Evolutionary conservation across 2,329 filamentous ascomycete species (phyloP).

Genomic region (Colletotrichum paranaense): DNA sequence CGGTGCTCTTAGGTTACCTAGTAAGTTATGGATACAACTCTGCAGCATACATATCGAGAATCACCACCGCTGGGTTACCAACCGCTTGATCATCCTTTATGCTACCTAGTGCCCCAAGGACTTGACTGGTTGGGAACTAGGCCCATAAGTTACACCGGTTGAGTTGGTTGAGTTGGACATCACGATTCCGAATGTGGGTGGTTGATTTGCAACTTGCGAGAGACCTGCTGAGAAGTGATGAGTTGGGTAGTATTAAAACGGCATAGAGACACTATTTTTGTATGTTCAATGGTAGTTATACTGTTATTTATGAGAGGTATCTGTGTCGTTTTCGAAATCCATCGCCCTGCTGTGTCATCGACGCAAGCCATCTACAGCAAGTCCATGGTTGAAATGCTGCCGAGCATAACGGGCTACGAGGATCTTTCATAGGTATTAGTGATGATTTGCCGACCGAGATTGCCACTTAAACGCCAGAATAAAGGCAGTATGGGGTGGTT

Average conservation of each 20-base stretch:
- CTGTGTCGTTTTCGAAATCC: too few species aligned
- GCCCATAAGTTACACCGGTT: not conserved
- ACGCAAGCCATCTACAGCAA: not conserved
- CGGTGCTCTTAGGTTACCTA: too few species aligned
- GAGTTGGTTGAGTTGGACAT: not conserved
- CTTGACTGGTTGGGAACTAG: not conserved
- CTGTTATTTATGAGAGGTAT: not conserved
- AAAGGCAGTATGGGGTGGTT: too few species aligned
- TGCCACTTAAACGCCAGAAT: too few species aligned
- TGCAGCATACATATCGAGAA: not conserved
- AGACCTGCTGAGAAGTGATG: not conserved
- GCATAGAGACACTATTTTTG: too few species aligned
- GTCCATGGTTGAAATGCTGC: not conserved
- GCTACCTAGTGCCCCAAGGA: not conserved
- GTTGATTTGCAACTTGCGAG: not conserved
- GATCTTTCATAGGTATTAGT: too few species aligned
- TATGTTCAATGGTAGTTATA: too few species aligned
- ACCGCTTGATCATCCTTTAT: not conserved
- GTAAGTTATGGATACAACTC: too few species aligned
- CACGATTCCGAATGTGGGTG: not conserved
- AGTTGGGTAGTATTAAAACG: too few species aligned
- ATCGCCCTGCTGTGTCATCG: not conserved
- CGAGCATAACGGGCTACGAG: not conserved
- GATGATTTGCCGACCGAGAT: too few species aligned
- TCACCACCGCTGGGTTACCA: not conserved